phyloP scores from a whole-genome alignment of 73 alveolate species.

The Blepharisma japonicum region DNA sequence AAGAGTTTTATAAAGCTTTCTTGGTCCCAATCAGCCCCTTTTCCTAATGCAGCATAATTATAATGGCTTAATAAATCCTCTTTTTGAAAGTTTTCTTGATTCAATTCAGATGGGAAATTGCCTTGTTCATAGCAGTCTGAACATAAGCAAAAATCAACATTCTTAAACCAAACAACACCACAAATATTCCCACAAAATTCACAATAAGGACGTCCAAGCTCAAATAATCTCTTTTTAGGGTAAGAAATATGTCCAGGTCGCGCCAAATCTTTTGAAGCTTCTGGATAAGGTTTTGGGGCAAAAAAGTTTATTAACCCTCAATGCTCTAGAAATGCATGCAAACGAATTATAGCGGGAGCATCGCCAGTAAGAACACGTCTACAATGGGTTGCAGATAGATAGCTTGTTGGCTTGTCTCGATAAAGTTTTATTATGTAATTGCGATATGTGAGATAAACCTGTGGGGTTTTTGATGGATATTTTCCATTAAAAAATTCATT shows the following conservation, averaged over 20 bases:
- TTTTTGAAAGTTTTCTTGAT: not conserved
- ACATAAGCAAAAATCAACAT: constrained; percentile 37
- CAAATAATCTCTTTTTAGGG: constrained; percentile 64
- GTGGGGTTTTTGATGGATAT: constrained; percentile 95
- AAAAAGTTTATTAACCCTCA: constrained; percentile 97
- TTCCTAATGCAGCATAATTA: constrained; percentile 9
- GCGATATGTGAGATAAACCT: constrained; percentile 90
- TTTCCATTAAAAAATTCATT: constrained; percentile 95
- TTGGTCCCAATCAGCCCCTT: constrained; percentile 17
- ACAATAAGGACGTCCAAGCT: constrained; percentile 85
- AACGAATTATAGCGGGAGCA: constrained; percentile 89
- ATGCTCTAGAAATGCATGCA: constrained; percentile 91
- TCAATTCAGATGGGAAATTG: not conserved
- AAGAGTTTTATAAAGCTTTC: not conserved
- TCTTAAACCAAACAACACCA: constrained; percentile 77
- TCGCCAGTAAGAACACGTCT: constrained; percentile 98
- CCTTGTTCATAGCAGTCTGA: constrained; percentile 36
- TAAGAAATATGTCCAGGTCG: constrained; percentile 26
- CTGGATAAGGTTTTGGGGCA: constrained; percentile 87
- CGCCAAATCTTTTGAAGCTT: constrained; percentile 77
- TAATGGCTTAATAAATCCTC: constrained; percentile 20
- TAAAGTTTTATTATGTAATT: constrained; percentile 91
- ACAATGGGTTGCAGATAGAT: constrained; percentile 94
- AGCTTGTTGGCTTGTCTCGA: constrained; percentile 86
- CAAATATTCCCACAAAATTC: constrained; percentile 82